Evolutionary conservation across 495 filamentous ascomycete species (phyloP), one percentile per base, ranked within the genome.

Genomic region (Letharia lupina): DNA sequence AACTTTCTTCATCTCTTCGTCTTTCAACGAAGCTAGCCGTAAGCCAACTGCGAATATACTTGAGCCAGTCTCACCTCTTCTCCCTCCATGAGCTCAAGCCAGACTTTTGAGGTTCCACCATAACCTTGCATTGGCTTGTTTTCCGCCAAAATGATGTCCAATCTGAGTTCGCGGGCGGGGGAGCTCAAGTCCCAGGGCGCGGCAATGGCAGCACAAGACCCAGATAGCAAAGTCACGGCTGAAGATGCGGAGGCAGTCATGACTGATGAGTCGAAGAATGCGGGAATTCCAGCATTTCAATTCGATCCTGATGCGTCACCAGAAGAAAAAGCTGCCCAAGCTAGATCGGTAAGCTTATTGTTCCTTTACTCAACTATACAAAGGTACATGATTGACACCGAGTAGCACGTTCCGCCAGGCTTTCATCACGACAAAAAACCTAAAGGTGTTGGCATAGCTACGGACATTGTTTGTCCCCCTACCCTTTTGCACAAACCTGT

Each of bases 261-360:
- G 56, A 82, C 93, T 39, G 80, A 87, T 9, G 88, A 96, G 73
- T 87, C 87, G 69, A 84, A 81, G 71, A 86, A 87, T 70, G 87
- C 87, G 20, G 94, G 94, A 31, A 82, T 85, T 5, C 79, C 86
- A 12, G 93, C 91, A 62, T 91, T 87, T 74, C 85, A 88, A 70
- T 98, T 97, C 77, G 82, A 98, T 73, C 91, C 94, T 4, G 73
- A 96, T 79, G 92, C 93, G 37, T 86, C 83, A 28, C 83, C 90
- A 0, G 90, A 91, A 75, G 83, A 93, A 72, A 98, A 98, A 79
- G 86, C 83, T 59, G 88, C 88, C 35, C 87, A 89, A 67, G 87
- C 88, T 7, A 81, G 82, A 82, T 83, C 87, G 68, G 94, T 97
- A 84, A 64, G 88, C 83, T 42, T 41, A 40, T 42, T 61, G 15